Evolutionary conservation across 2,329 filamentous ascomycete genomes (phyloP), one percentile per base, ranked within the genome.

Genomic region (Triangularia verruculosa): DNA sequence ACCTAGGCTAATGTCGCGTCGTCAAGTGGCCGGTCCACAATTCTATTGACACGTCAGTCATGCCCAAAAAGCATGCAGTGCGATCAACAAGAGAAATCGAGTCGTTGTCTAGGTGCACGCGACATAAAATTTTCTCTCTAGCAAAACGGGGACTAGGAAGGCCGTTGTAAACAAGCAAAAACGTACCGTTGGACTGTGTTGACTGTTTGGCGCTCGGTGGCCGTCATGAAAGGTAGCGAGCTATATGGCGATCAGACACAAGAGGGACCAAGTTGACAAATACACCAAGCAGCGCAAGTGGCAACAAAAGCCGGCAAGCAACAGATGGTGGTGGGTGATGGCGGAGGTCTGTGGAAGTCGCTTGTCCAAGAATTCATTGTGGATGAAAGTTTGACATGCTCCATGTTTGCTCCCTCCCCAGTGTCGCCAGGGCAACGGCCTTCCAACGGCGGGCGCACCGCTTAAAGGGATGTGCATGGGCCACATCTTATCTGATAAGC

Each of bases 351-450:
- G 63, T 58, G 57, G 61, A 39, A 63, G 65, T 62, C 54, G 28
- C 52, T 47, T 66, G 63, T 65, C 61, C 43, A 52, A 63, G 65
- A 54, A 58, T 57, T 66, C 57, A 59, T 30, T 60, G 59, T 34
- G 62, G 62, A 64, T 60, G 59, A 54, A 54, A 54, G 12, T 60
- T 55, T 17, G 51, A n/a, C 32, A 47, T 52, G 25, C 53, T 54
- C 61, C 15, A 66, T 69, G 65, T 67, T 66, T 67, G 61, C 56
- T 17, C 51, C n/a, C 61, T 43, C 17, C 59, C 52, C 24, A 11
- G 32, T 17, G 67, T 70, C 47, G 64, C 62, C 59, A 61, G 62
- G 34, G 68, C 67, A 69, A 70, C 68, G 28, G 15, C 30, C 17
- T 13, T 6, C n/a, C 20, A 52, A 47, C 39, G 20, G 51, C 25